These are phyloP conservation scores for Cyclostephanos invisitatus DNA, from an alignment of 108 stramenopile genomes.

Conservation along the genomic window DNA sequence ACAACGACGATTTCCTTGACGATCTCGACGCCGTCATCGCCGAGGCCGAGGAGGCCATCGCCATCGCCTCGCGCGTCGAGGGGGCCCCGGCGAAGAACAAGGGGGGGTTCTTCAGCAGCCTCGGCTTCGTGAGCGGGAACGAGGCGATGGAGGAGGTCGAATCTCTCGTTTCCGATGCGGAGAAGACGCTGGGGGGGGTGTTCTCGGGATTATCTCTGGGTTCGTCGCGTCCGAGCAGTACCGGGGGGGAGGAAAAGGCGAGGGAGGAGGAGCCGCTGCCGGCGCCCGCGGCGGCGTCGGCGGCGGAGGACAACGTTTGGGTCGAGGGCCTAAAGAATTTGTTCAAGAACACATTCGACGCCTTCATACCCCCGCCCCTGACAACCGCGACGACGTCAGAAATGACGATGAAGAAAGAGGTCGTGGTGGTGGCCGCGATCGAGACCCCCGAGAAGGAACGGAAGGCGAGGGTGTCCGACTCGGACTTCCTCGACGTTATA, in stretches of 20 bases:
- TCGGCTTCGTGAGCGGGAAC: slow-evolving; percentile 19
- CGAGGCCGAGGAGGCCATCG: slow-evolving; percentile 49
- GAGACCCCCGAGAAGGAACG: slow-evolving; percentile 7
- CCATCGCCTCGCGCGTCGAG: slow-evolving; percentile 48
- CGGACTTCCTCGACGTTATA: slow-evolving; percentile 42
- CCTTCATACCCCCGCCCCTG: slow-evolving; percentile 25
- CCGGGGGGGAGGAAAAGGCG: slow-evolving; percentile 1
- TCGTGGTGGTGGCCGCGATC: neutral
- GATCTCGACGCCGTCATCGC: slow-evolving; percentile 44
- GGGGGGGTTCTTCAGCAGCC: slow-evolving; percentile 12
- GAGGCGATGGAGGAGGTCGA: slow-evolving; percentile 18
- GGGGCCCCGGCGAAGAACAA: slow-evolving; percentile 21
- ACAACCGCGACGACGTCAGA: slow-evolving; percentile 3
- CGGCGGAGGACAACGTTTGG: slow-evolving; percentile 39
- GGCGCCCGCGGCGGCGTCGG: neutral
- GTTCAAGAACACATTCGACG: slow-evolving; percentile 32
- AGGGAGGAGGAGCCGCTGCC: slow-evolving; percentile 6
- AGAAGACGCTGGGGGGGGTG: slow-evolving; percentile 13
- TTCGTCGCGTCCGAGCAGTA: neutral
- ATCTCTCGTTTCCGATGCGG: slow-evolving; percentile 30
- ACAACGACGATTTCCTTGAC: slow-evolving; percentile 31
- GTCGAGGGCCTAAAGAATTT: slow-evolving; percentile 43
- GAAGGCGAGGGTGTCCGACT: slow-evolving; percentile 44
- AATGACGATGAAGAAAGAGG: slow-evolving; percentile 6
- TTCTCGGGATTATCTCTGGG: slow-evolving; percentile 28